A percentile compares a stretch with the other conserved stretches of the same genome.
These are phyloP conservation scores for Solanum habrochaites DNA, from an alignment of 257 asterid species.

Conservation along the genomic window DNA sequence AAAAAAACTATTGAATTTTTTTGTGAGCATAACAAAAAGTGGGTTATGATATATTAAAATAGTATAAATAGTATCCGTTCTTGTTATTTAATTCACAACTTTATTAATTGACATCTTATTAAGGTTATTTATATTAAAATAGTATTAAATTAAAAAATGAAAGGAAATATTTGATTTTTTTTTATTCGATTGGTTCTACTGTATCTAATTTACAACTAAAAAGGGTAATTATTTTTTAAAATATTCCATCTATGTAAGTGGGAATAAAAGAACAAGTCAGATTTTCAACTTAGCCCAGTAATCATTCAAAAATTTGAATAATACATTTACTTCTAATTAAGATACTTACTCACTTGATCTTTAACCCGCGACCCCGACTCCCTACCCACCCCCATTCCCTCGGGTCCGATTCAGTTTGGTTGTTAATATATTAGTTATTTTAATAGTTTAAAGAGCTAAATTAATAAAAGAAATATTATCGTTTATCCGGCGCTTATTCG, in stretches of 20 bases:
- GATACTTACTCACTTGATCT: neutral
- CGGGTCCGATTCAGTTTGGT: too few relatives aligned
- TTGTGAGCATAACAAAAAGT: too few relatives aligned
- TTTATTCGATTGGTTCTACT: neutral
- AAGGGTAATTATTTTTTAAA: neutral
- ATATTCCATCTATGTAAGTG: neutral
- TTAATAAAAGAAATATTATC: too few relatives aligned
- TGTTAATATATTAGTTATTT: too few relatives aligned
- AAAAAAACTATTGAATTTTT: too few relatives aligned
- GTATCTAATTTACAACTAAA: neutral
- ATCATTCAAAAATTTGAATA: neutral
- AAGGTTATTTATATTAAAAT: neutral
- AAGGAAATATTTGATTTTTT: neutral
- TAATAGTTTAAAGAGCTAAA: too few relatives aligned
- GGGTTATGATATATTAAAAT: too few relatives aligned
- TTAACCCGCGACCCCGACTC: too few relatives aligned
- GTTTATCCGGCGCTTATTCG: accelerated
- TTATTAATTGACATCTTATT: neutral
- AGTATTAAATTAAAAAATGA: neutral
- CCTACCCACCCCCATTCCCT: accelerated
- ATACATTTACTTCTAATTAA: neutral
- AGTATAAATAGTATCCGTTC: too few relatives aligned
- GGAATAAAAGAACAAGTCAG: neutral
- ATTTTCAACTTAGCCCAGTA: neutral
- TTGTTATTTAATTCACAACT: neutral